Conservation (phyloP, 2,329 filamentous ascomycete species). For the Botrytis aclada region DNA sequence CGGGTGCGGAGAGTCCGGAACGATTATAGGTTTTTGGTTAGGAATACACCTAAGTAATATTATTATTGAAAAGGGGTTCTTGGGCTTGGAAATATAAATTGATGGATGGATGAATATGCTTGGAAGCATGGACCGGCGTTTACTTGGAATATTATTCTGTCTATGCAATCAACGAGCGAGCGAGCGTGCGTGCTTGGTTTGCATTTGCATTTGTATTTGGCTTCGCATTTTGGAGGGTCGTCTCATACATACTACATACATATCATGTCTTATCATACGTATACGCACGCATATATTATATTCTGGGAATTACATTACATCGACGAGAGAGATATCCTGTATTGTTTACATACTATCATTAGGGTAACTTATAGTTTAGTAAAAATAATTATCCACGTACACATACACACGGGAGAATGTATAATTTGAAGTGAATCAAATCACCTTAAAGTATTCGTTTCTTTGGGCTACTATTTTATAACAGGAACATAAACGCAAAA, state of each 20-base stretch:
- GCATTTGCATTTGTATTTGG: background rate
- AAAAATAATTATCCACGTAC: background rate
- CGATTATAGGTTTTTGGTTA: slow-evolving; percentile 22
- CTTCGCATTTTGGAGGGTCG: background rate
- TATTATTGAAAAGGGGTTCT: background rate
- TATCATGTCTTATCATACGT: background rate
- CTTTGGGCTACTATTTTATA: background rate
- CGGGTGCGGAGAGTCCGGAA: slow-evolving; percentile 31
- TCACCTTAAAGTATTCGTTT: background rate
- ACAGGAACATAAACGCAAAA: background rate
- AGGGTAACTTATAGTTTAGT: background rate
- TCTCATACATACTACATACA: background rate
- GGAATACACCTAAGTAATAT: background rate
- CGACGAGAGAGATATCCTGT: background rate
- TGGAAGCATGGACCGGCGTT: background rate
- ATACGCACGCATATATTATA: background rate
- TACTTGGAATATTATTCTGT: background rate
- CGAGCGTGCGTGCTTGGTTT: background rate
- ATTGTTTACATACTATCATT: background rate
- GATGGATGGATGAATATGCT: background rate
- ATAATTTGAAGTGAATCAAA: background rate
- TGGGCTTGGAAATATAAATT: background rate
- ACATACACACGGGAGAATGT: background rate
- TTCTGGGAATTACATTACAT: background rate
- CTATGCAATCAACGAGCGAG: background rate